Evolutionary conservation across 305 asterid species (phyloP).

Genomic region (Solanum hybrid): DNA sequence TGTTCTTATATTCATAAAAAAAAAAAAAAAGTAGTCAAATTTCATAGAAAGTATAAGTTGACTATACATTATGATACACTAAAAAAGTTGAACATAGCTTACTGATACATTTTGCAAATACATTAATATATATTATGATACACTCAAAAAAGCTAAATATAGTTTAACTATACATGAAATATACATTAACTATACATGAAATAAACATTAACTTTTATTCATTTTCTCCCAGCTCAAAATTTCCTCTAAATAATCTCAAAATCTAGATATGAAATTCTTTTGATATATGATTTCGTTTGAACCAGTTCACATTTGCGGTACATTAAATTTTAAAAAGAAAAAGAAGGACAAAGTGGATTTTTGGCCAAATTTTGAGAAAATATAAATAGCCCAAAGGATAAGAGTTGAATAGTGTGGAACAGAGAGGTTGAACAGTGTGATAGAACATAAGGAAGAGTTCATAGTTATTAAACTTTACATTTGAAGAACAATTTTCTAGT

Average conservation of each 20-base stretch:
- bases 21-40: no score
- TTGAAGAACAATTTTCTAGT: no score
- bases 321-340: background rate
- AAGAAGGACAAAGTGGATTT: background rate
- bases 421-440: no score
- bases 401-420: no score
- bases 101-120: background rate
- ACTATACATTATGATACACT: background rate
- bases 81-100: background rate
- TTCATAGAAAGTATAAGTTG: background rate
- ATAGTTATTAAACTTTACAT: no score
- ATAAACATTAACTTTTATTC: background rate
- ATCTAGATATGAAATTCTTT: background rate
- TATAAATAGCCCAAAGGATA: no score
- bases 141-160: no score
- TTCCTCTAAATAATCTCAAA: background rate
- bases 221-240: background rate
- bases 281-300: background rate
- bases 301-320: background rate
- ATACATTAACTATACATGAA: background rate
- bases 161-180: no score
- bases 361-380: no score
- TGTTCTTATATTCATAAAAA: background rate
- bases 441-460: no score
- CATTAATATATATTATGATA: background rate